Evolutionary conservation across 345 rosid genomes (phyloP), one percentile per base, ranked within the genome.

Genomic region (Euphorbia lathyris): DNA sequence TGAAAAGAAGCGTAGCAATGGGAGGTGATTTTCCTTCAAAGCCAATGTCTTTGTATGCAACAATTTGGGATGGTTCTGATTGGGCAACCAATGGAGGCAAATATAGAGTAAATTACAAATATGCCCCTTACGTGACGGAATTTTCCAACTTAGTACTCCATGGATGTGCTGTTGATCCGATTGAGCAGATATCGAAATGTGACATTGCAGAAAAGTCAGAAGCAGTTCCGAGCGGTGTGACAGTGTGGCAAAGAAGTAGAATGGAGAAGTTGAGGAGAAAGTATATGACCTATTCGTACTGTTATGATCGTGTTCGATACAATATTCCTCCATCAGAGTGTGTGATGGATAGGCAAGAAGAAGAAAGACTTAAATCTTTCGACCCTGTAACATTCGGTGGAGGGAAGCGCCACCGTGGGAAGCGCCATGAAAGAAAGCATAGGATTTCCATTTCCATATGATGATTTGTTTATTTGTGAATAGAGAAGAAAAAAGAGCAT

Each of bases 71-170:
- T 50, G 98, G 90, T 10, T 94, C 97, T 13, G 81, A 80, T 67
- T 94, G 98, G 98, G 98, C 98, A 17, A 95, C 99, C 29, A 84
- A 89, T 63, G 98, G 98, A 65, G 99, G 99, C 53, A 95, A 90
- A 68, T 95, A 95, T 65, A 84, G 88, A 77, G 92, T 92, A 38
- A 95, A 90, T 68, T 95, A 95, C 89, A 92, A 89, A 76, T 95
- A 95, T n/a, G 88, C 96, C 2, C 99, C 99, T 27, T 95, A 84
- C 13, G 71, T 89, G 0, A 81, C 94, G 0, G 65, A 79, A 64
- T 90, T 95, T 77, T 84, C 96, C 9, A 78, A 92, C 74, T 75
- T 95, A 59, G 80, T 86, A 60, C 90, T 95, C 27, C 96, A 90
- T 0, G 99, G 99, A 29, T 95, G 99, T 13, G 66, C 98, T 0